Conservation (phyloP, 495 filamentous ascomycete species). For the Aspergillus bertholletiae region DNA sequence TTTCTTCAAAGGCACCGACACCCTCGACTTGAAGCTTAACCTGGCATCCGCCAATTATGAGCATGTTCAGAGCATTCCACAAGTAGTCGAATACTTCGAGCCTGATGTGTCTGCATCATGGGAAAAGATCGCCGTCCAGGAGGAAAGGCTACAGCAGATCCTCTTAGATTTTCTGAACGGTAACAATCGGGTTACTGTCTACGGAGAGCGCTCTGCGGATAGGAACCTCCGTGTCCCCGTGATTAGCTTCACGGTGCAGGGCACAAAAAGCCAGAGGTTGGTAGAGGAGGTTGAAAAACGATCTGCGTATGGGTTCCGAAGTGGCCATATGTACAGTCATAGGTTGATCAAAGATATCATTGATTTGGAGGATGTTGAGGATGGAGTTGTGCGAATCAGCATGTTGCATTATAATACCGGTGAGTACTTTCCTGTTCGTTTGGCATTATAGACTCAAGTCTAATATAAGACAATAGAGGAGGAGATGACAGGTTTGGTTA, state of each 20-base stretch:
- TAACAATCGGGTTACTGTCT: constrained; percentile 49
- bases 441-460: neutral
- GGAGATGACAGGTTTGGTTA: constrained; percentile 51
- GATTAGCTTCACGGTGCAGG: constrained; percentile 61
- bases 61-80: constrained; percentile 54
- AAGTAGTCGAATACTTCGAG: constrained; percentile 53
- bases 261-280: constrained; percentile 50
- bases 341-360: constrained; percentile 58
- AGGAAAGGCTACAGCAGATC: constrained; percentile 53
- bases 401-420: constrained; percentile 75
- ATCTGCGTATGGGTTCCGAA: constrained; percentile 57
- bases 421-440: constrained; percentile 31
- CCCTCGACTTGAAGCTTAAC: constrained; percentile 60
- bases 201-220: constrained; percentile 48
- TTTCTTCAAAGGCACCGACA: constrained; percentile 59
- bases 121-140: constrained; percentile 52
- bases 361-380: constrained; percentile 44
- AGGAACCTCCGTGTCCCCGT: constrained; percentile 53
- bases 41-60: constrained; percentile 67
- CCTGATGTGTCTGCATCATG: constrained; percentile 37
- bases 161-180: constrained; percentile 53
- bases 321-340: constrained; percentile 66
- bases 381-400: constrained; percentile 67
- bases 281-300: constrained; percentile 59
- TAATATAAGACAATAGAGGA: constrained; percentile 39